Evolutionary conservation across 2,329 filamentous ascomycete species (phyloP), one percentile per base, ranked within the genome.

Genomic region (Penicillium polonicum): DNA sequence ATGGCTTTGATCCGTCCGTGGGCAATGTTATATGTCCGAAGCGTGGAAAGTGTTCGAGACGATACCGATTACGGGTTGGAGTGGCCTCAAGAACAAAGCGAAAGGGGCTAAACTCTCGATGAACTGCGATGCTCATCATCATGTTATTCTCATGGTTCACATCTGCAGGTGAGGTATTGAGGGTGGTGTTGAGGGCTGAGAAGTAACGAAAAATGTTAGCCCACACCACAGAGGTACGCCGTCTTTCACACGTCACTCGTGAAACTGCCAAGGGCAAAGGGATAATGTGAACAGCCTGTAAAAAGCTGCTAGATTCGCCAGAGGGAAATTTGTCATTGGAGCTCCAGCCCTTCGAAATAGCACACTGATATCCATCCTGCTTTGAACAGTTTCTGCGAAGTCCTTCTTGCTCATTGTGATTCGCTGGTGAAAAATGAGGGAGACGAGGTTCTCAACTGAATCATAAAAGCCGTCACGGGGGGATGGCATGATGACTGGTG

Each of bases 81-180:
- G 36, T 55, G 17, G 33, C 25, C 44, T 55, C 44, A 33, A 55
- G 44, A 12, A 48, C 44, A 38, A 55, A 48, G 19, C 33, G 52
- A 27, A 55, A 55, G 12, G 0, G 35, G 8, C 52, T 36, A 8
- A 55, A 55, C 25, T 55, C 52, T 12, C n/a, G 35, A 33, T 48
- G 35, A 15, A 55, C 36, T 17, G 43, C n/a, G 15, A 3, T 29
- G n/a, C 48, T 9, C 33, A 55, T 39, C 35, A 55, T 55, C 12
- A 55, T 48, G 29, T 55, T 55, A 8, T 48, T 5, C 7, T 41
- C 52, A 29, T 27, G 35, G 19, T 55, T 55, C n/a, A 55, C 35
- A 19, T 55, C 43, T 29, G 41, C 43, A 25, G 35, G 35, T 48
- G 33, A 38, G 15, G 48, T 23, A 48, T 55, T 31, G 2, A 41